These are phyloP conservation scores for Auriscalpium microsporum DNA, from an alignment of 768 basidiomycete genomes.

Conservation along the genomic window DNA sequence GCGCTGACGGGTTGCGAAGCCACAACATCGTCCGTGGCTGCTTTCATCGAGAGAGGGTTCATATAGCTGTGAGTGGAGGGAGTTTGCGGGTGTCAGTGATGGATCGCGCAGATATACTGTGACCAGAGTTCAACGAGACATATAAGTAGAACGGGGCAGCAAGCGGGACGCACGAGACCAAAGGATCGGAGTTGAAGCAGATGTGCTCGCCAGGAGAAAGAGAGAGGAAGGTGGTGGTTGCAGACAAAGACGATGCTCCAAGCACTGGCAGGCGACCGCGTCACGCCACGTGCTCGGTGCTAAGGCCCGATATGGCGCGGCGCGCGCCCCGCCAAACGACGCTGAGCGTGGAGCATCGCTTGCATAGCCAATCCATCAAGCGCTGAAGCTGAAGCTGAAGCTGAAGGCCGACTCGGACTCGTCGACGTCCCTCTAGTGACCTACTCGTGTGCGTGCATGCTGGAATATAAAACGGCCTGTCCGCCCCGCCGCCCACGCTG, in stretches of 20 bases:
- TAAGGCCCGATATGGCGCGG: background rate
- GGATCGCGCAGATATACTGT: too few species aligned
- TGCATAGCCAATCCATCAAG: too few species aligned
- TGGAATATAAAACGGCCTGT: too few species aligned
- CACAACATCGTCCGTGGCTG: background rate
- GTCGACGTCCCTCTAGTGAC: too few species aligned
- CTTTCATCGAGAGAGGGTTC: background rate
- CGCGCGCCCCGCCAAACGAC: too few species aligned
- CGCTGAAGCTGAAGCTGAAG: too few species aligned
- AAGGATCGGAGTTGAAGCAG: background rate
- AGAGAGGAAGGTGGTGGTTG: background rate
- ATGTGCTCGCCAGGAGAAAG: too few species aligned
- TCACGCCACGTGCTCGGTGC: background rate
- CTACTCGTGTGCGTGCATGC: too few species aligned
- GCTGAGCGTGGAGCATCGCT: too few species aligned
- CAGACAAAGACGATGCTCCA: background rate
- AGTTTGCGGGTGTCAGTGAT: background rate
- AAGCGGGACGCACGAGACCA: background rate
- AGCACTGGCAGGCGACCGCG: background rate
- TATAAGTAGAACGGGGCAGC: background rate
- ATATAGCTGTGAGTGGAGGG: background rate
- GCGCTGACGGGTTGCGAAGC: slow-evolving; percentile 2
- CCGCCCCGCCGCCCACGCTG: too few species aligned
- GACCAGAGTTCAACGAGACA: too few species aligned
- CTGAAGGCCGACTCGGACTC: too few species aligned